phyloP scores from a whole-genome alignment of 176 grass and related monocot species.

The Paspalum vaginatum region DNA sequence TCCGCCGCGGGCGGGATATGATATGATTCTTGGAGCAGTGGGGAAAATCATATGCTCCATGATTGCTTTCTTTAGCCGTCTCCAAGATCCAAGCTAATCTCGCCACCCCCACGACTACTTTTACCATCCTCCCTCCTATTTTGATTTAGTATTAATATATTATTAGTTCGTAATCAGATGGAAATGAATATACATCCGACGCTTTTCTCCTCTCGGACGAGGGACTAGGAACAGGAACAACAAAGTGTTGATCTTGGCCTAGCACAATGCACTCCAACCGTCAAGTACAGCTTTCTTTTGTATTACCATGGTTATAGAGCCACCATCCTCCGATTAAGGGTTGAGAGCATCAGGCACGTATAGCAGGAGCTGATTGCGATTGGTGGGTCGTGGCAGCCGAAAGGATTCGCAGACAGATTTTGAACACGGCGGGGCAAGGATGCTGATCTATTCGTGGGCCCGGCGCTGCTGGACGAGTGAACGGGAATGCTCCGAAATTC shows the following conservation, averaged over 20 bases:
- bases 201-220: background rate
- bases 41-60: slow-evolving; percentile 21
- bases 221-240: background rate
- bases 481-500: slow-evolving; percentile 8
- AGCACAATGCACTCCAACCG: background rate
- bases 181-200: slow-evolving; percentile 15
- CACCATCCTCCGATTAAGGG: background rate
- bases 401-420: slow-evolving; percentile 15
- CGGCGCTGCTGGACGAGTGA: background rate
- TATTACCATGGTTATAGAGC: too few relatives aligned
- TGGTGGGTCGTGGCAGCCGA: background rate
- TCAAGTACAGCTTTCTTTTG: background rate
- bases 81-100: slow-evolving; percentile 18
- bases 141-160: slow-evolving; percentile 12
- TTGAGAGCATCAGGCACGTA: background rate
- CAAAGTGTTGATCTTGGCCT: background rate
- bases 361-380: background rate
- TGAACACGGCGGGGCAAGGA: background rate
- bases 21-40: slow-evolving; percentile 27
- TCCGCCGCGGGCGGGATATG: slow-evolving; percentile 45
- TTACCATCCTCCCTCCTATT: background rate
- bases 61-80: slow-evolving; percentile 1
- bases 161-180: background rate
- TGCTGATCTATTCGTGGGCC: slow-evolving; percentile 25
- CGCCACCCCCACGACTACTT: background rate